phyloP scores from a whole-genome alignment of 257 asterid species.

The Cruciata laevipes region DNA sequence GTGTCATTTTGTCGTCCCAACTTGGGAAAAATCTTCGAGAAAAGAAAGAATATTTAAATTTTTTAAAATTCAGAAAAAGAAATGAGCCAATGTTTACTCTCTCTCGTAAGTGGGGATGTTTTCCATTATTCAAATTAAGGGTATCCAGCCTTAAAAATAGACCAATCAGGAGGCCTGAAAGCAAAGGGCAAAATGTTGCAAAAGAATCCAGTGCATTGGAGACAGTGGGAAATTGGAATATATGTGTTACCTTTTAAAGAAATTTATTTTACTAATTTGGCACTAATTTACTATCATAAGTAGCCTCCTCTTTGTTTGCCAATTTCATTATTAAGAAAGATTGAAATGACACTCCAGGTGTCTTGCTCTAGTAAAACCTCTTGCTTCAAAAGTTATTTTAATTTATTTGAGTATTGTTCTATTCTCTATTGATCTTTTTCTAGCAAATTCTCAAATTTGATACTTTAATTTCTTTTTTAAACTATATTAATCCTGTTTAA shows the following conservation, averaged over 20 bases:
- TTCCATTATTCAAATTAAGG: constrained; percentile 1
- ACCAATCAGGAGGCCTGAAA: background rate
- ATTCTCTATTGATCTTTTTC: too few species aligned
- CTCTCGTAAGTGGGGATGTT: background rate
- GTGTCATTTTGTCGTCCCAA: constrained; percentile 5
- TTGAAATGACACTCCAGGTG: background rate
- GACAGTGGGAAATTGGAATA: background rate
- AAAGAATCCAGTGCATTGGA: background rate
- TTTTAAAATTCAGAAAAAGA: background rate
- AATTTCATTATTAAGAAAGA: background rate
- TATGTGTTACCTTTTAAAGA: background rate
- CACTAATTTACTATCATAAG: background rate
- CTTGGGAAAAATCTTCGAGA: background rate
- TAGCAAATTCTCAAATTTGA: too few species aligned
- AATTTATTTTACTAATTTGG: background rate
- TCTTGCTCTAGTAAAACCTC: background rate
- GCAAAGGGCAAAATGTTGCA: background rate
- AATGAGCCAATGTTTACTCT: background rate
- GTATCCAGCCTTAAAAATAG: background rate
- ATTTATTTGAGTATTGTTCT: too few species aligned
- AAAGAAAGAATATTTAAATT: background rate
- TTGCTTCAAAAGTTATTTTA: background rate
- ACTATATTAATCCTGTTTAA: too few species aligned
- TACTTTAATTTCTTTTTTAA: too few species aligned
- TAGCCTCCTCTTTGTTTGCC: background rate